Conservation (phyloP, 225 moss, liverwort and hornwort species). For the Marchantia paleacea region DNA sequence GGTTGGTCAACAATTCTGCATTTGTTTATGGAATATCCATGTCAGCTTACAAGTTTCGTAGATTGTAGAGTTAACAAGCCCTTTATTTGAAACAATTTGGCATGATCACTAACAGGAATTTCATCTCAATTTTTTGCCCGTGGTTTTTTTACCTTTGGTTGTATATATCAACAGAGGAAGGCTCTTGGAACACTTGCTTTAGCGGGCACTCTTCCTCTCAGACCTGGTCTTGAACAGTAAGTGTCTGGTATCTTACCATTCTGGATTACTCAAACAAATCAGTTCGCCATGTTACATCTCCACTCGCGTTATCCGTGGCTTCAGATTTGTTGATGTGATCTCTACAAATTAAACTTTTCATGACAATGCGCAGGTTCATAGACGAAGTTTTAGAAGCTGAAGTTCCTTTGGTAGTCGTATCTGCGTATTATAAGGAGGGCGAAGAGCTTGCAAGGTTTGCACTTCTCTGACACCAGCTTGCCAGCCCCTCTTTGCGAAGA, state of each 20-base stretch:
- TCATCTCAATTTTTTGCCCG: no score
- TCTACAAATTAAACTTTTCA: not conserved
- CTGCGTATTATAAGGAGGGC: conserved; percentile 77
- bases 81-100: no score
- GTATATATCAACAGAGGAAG: conserved; percentile 41
- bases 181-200: conserved; percentile 68
- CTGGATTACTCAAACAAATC: no score
- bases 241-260: conserved; percentile 15
- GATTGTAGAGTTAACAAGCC: no score
- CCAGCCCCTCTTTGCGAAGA: not conserved
- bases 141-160: not conserved
- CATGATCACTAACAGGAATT: no score
- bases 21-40: not conserved
- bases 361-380: conserved; percentile 61
- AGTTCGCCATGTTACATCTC: no score
- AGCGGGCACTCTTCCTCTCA: conserved; percentile 61
- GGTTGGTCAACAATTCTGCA: conserved; percentile 50
- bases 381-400: conserved; percentile 76
- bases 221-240: conserved; percentile 72
- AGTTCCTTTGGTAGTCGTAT: conserved; percentile 66
- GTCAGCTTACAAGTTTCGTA: not conserved
- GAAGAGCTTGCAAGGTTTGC: conserved; percentile 79
- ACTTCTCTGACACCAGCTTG: not conserved
- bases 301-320: not conserved
- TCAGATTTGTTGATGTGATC: not conserved